phyloP scores from a whole-genome alignment of 1,139 yeast genomes.

The Suhomyces kunorum region DNA sequence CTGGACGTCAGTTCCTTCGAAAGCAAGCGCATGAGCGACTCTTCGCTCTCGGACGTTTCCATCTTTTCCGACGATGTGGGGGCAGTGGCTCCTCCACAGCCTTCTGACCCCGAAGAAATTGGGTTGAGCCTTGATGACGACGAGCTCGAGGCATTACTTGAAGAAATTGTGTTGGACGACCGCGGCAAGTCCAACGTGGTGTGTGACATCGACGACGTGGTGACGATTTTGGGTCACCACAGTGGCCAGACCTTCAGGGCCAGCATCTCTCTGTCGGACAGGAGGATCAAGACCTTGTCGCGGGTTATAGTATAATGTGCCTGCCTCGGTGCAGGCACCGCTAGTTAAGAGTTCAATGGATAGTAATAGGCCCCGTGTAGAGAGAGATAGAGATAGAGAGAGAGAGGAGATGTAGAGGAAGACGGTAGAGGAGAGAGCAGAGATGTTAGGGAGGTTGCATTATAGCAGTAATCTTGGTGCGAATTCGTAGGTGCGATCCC shows the following conservation, averaged over 20 bases:
- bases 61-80: constrained; percentile 22
- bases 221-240: constrained; percentile 24
- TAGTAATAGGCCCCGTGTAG: neutral
- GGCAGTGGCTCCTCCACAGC: neutral
- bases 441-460: no score
- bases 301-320: neutral
- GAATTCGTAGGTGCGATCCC: no score
- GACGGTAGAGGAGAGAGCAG: no score
- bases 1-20: constrained; percentile 20
- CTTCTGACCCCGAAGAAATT: constrained; percentile 9
- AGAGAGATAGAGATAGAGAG: neutral
- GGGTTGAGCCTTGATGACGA: constrained; percentile 21
- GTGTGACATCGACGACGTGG: constrained; percentile 25
- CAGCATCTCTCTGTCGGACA: no score
- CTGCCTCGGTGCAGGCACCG: neutral
- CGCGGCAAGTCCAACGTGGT: constrained; percentile 20
- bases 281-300: constrained; percentile 15
- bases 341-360: no score
- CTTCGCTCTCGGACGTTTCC: constrained; percentile 21
- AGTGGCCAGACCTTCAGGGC: constrained; percentile 9
- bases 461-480: no score
- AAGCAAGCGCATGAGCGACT: constrained; percentile 12
- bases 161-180: constrained; percentile 23
- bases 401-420: neutral
- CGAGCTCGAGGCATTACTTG: constrained; percentile 22